Base-by-base conservation (phyloP, 805 yeast genomes). In the Yarrowia sp. region DNA sequence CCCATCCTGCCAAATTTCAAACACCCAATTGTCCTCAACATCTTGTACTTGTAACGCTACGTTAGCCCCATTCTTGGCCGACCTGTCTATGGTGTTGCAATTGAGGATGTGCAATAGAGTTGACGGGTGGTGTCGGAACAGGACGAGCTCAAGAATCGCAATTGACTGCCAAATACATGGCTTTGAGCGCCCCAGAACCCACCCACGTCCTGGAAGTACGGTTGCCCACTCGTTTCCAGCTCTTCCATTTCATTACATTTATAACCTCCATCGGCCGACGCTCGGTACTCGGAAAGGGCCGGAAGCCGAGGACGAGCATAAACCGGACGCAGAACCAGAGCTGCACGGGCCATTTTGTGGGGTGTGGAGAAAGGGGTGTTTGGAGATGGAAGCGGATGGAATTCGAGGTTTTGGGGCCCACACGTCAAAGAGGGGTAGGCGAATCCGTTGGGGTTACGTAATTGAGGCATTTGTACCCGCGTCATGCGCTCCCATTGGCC, bases 261-360 rank as follows among this genome's bases (percentile, higher is more conserved):
- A 5, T 10, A 11, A 9, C 5, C 7, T 26, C 22, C 12, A 19
- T 26, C 40, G 65, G 42, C 52, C 52, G 52, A 35, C 52, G 19
- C 40, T 56, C 65, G 65, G 65, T 43, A 42, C 15, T 59, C 65
- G 65, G 65, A 59, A 59, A 59, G 41, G 11, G 52, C 52, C 65
- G 65, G 65, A 36, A 43, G 35, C 16, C 8, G 8, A 5, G 8
- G 26, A 16, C 65, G 65, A 59, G 65, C 65, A 59, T 59, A 59
- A 56, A 59, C 52, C 65, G 65, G 65, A 59, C 65, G 65, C 52
- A 59, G 10, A 9, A 2, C 9, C 7, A 8, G 32, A 3, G 32
- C 52, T 43, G 65, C 50, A 43, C 42, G 46, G 46, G 46, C 38
- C 38, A 11, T 43, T 59, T 16, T 59, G 65, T 43, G 65, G 65